phyloP scores from a whole-genome alignment of 805 yeast species.

The Metschnikowia proteae region DNA sequence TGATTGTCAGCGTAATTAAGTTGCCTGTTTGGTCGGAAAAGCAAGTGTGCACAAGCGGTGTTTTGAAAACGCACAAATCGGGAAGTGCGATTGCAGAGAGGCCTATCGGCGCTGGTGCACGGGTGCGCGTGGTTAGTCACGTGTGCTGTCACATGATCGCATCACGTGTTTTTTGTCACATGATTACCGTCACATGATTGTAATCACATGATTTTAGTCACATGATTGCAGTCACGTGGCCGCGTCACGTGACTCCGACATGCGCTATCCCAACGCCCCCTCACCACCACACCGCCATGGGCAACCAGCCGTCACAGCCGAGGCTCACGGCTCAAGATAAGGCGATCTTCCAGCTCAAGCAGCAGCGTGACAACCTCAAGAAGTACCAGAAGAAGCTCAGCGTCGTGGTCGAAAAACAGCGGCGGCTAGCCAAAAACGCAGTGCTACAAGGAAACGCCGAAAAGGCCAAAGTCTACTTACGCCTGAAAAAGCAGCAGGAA shows the following conservation, averaged over 20 bases:
- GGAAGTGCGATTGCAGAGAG: not conserved
- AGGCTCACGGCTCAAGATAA: conserved; percentile 79
- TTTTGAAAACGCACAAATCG: conserved; percentile 2
- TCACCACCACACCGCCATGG: conserved; percentile 24
- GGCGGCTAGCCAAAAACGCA: conserved; percentile 53
- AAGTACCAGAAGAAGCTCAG: conserved; percentile 65
- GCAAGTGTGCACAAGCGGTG: conserved; percentile 5
- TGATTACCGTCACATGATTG: too few species aligned
- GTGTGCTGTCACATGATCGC: too few species aligned
- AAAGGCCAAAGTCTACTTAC: conserved; percentile 64
- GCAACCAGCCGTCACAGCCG: conserved; percentile 45
- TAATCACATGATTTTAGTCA: too few species aligned
- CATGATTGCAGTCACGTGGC: not conserved
- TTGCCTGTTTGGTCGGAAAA: conserved; percentile 3
- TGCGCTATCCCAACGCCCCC: not conserved
- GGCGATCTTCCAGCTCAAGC: conserved; percentile 81
- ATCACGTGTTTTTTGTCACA: too few species aligned
- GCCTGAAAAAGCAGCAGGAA: conserved; percentile 80
- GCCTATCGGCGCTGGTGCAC: not conserved
- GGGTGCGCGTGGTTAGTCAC: too few species aligned
- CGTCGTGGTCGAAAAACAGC: conserved; percentile 58
- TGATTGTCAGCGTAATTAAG: conserved; percentile 1
- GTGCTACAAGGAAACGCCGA: conserved; percentile 50
- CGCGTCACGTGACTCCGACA: not conserved
- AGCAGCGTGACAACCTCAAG: conserved; percentile 80